phyloP scores from a whole-genome alignment of 2,329 filamentous ascomycete species.

The Rosellinia necatrix region DNA sequence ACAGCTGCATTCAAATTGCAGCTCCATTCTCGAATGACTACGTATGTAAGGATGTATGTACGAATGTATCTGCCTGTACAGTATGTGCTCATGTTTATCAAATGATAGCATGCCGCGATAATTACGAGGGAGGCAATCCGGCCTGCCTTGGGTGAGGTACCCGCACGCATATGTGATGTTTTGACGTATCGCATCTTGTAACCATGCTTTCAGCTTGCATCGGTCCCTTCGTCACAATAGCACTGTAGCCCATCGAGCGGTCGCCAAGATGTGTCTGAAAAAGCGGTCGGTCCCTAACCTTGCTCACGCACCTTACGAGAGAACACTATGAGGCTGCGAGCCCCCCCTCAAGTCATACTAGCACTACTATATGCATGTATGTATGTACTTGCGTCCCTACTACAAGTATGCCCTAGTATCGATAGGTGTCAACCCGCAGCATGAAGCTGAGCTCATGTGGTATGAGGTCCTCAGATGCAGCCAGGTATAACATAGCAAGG shows the following conservation, averaged over 20 bases:
- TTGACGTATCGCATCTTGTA: constrained; percentile 23
- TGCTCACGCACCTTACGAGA: not conserved
- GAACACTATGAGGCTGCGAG: constrained; percentile 4
- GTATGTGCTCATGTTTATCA: too few relatives aligned
- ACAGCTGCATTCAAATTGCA: too few relatives aligned
- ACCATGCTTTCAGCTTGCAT: constrained; percentile 25
- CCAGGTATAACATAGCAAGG: constrained; percentile 25
- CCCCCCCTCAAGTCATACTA: not conserved
- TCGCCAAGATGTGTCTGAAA: not conserved
- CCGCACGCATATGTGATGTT: constrained; percentile 6
- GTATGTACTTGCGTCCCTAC: too few relatives aligned
- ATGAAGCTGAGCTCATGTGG: constrained; percentile 25
- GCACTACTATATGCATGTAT: not conserved
- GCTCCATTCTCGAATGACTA: too few relatives aligned
- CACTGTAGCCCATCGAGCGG: not conserved
- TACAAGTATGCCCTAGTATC: too few relatives aligned
- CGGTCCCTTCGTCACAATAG: constrained; percentile 7
- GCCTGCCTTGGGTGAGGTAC: constrained; percentile 14
- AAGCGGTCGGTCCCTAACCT: not conserved
- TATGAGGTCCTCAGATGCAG: constrained; percentile 23
- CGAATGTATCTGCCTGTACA: not conserved
- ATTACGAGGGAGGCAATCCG: not conserved
- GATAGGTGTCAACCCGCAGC: constrained; percentile 11
- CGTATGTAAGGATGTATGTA: too few relatives aligned
- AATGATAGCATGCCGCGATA: not conserved